Percentiles rank a stretch among this genome's conserved stretches.
phyloP scores from a whole-genome alignment of 176 grass and related monocot species.

The Oryza nivara region DNA sequence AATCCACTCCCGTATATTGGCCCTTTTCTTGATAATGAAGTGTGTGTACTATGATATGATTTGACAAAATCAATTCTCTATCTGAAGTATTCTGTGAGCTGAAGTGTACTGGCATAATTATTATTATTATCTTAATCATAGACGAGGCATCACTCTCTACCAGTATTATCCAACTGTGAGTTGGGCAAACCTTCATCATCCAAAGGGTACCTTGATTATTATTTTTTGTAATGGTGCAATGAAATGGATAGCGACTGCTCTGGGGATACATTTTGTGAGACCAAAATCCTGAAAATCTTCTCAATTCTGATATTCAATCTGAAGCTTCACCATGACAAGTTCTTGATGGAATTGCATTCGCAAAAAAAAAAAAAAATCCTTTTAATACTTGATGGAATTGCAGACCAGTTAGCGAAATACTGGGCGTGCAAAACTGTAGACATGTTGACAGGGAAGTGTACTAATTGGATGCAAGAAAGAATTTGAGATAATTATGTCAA shows the following conservation, averaged over 20 bases:
- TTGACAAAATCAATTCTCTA: slow-evolving; percentile 36
- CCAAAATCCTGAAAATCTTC: not conserved
- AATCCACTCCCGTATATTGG: not conserved
- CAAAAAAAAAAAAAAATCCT: too few relatives aligned
- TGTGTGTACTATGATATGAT: not conserved
- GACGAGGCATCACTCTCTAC: slow-evolving; percentile 36
- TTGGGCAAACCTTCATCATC: slow-evolving; percentile 30
- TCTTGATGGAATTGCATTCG: not conserved
- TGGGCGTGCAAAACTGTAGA: not conserved
- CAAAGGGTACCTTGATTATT: slow-evolving; percentile 7
- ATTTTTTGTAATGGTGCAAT: slow-evolving; percentile 1
- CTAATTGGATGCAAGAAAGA: not conserved
- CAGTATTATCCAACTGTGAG: slow-evolving; percentile 13
- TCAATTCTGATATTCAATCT: not conserved
- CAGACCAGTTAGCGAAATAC: not conserved
- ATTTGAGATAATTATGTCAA: not conserved
- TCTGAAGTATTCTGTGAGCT: slow-evolving; percentile 15
- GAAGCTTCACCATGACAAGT: not conserved
- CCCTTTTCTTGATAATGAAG: slow-evolving; percentile 23
- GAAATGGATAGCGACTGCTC: slow-evolving; percentile 41
- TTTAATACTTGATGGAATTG: not conserved
- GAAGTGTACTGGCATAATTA: slow-evolving; percentile 2
- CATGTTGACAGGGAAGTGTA: not conserved
- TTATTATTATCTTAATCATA: not conserved
- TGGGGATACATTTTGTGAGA: not conserved